phyloP scores from a whole-genome alignment of 768 basidiomycete genomes.

The Trametes cingulata region DNA sequence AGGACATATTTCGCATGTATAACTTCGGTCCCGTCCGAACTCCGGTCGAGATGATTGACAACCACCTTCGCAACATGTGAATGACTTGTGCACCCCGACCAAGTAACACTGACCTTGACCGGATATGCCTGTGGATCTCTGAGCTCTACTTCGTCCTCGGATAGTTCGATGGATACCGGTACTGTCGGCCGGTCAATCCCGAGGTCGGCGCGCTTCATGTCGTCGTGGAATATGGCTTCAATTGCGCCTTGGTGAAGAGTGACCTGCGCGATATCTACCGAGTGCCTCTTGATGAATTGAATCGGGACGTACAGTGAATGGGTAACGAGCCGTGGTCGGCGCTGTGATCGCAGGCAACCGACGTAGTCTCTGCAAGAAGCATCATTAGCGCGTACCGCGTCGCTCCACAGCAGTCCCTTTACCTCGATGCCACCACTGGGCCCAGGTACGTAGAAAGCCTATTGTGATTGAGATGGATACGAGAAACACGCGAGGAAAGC shows the following conservation, averaged over 20 bases:
- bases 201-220: conserved; percentile 49
- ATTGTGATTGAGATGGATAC: background rate
- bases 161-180: conserved; percentile 51
- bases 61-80: no score
- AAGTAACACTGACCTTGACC: conserved; percentile 36
- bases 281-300: background rate
- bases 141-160: conserved; percentile 41
- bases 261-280: conserved; percentile 43
- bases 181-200: conserved; percentile 52
- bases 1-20: conserved; percentile 74
- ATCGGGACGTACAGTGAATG: conserved; percentile 61
- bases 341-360: conserved; percentile 64
- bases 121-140: conserved; percentile 41
- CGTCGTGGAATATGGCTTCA: conserved; percentile 58
- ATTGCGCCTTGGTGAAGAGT: conserved; percentile 68
- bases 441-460: conserved; percentile 80
- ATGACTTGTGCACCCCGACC: no score
- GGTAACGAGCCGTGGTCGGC: conserved; percentile 66
- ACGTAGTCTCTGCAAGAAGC: conserved; percentile 51
- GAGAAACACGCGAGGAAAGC: no score
- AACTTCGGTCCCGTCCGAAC: conserved; percentile 48
- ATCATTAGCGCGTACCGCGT: background rate
- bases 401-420: background rate
- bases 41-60: conserved; percentile 43
- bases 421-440: conserved; percentile 65